Evolutionary conservation across 2,329 filamentous ascomycete species (phyloP), one percentile per base, ranked within the genome.

Genomic region (Celoporthe dispersa): DNA sequence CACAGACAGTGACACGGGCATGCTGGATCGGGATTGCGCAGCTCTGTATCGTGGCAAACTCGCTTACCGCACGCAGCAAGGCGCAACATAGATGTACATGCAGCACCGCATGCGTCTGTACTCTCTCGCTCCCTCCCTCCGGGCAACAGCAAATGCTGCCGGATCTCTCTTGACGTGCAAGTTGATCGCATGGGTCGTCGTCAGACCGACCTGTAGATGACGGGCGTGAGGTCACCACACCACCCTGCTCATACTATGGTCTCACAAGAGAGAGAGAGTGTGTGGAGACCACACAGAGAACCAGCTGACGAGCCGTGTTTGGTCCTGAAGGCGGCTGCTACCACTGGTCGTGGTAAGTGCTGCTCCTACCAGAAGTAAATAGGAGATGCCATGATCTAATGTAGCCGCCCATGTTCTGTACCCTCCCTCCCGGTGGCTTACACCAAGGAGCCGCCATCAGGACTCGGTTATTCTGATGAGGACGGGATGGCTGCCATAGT

Each of bases 1-100:
- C 44, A 68, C 66, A 22, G 14, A 22, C 57, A 51, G 37, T 59
- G 16, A 61, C 41, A 31, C 39, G n/a, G 28, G n/a, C 39, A 57
- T 53, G 68, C 68, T 39, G 59, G 55, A 70, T 71, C 68, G 63
- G 68, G 28, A 65, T 62, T 63, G 55, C 64, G 55, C 68, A 71
- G 64, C 65, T 55, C 59, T 66, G 60, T 59, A 59, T 71, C 65
- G 65, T 64, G 55, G 25, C 33, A 65, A 59, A 51, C 53, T 71
- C 70, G 70, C 70, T 71, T 71, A 71, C 64, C 39, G 55, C 55
- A 53, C 66, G 66, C 66, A 62, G 28, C 59, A 48, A 48, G n/a
- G 57, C 59, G 59, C 35, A 39, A 63, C 59, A 41, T 62, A 35
- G 59, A 59, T 66, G 39, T 66, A n/a, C 28, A 28, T 51, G 28